These are phyloP conservation scores for Narthecium ossifragum DNA, from an alignment of 106 monocot species.

Conservation along the genomic window DNA sequence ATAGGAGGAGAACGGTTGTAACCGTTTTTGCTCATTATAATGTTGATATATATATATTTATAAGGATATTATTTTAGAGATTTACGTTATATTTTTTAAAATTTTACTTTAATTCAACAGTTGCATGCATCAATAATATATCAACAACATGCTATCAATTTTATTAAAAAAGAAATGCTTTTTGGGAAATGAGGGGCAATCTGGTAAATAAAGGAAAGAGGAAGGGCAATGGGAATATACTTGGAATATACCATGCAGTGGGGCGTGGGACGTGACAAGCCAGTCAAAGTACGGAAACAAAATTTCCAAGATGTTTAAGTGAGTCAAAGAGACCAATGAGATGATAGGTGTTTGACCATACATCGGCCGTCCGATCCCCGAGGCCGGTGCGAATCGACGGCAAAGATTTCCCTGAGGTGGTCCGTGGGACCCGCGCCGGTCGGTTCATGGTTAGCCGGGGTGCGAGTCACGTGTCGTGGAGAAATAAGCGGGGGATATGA, in stretches of 20 bases:
- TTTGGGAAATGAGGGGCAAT: background rate
- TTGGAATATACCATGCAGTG: background rate
- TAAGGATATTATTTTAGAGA: background rate
- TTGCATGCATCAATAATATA: background rate
- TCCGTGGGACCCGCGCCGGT: background rate
- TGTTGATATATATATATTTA: background rate
- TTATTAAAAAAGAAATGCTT: background rate
- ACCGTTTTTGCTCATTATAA: too few relatives aligned
- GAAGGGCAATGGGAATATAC: background rate
- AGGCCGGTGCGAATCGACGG: background rate
- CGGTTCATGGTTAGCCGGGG: too few relatives aligned
- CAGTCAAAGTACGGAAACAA: conserved; percentile 43
- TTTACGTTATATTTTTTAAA: background rate
- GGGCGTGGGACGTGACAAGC: conserved; percentile 15
- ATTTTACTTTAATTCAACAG: background rate
- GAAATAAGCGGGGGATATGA: too few relatives aligned
- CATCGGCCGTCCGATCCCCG: background rate
- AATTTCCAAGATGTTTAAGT: conserved; percentile 22
- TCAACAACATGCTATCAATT: background rate
- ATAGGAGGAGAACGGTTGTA: too few relatives aligned
- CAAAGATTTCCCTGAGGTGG: background rate
- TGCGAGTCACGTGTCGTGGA: too few relatives aligned
- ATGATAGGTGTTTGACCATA: background rate
- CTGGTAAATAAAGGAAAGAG: background rate
- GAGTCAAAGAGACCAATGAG: conserved; percentile 20